Percentiles rank a stretch among this genome's conserved stretches.
phyloP scores from a whole-genome alignment of 2,329 filamentous ascomycete species.

The Neonectria coccinea region DNA sequence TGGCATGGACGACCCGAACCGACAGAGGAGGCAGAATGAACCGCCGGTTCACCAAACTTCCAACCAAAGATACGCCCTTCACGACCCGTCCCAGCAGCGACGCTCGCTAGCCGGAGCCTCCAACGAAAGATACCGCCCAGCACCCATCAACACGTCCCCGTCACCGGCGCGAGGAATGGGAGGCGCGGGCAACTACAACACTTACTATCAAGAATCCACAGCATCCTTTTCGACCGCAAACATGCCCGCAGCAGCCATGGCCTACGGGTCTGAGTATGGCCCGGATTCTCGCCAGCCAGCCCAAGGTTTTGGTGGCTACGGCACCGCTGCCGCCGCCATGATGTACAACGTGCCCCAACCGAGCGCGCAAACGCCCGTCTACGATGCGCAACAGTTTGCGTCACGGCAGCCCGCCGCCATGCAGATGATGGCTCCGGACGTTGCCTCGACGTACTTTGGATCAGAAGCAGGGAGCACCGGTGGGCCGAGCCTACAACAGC shows the following conservation, averaged over 20 bases:
- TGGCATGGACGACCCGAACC: constrained; percentile 84
- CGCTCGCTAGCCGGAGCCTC: constrained; percentile 48
- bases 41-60: constrained; percentile 72
- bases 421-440: constrained; percentile 70
- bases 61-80: constrained; percentile 64
- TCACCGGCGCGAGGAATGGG: constrained; percentile 64
- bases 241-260: constrained; percentile 66
- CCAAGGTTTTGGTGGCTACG: constrained; percentile 69
- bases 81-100: constrained; percentile 62
- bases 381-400: constrained; percentile 82
- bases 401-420: constrained; percentile 81
- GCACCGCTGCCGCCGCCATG: constrained; percentile 70
- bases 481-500: constrained; percentile 64
- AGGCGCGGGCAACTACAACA: constrained; percentile 67
- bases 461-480: constrained; percentile 59
- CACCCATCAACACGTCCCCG: constrained; percentile 63
- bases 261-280: constrained; percentile 74
- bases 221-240: constrained; percentile 65
- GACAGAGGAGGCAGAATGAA: constrained; percentile 80
- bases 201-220: constrained; percentile 68
- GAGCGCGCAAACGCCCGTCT: constrained; percentile 72
- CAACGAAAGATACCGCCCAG: constrained; percentile 61
- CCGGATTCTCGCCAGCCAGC: constrained; percentile 70
- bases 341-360: constrained; percentile 83
- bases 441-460: constrained; percentile 77